Conservation (phyloP, 257 asterid genomes). For the Rubia yunnanensis region DNA sequence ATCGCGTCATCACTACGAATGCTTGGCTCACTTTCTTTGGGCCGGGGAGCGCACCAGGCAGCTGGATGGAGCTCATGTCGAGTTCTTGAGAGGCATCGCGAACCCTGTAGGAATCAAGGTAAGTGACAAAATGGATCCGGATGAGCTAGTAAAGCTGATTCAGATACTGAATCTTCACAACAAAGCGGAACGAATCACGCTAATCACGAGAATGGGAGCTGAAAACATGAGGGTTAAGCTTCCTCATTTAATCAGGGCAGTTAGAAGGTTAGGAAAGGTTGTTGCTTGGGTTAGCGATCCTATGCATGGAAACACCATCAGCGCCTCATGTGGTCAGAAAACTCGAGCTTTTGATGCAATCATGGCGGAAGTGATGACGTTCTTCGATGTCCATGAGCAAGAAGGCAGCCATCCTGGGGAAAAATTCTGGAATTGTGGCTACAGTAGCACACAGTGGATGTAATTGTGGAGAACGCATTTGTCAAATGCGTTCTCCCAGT, state of each 20-base stretch:
- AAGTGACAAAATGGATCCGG: slow-evolving; percentile 76
- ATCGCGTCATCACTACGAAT: slow-evolving; percentile 60
- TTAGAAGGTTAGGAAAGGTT: slow-evolving; percentile 60
- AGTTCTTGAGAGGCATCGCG: slow-evolving; percentile 67
- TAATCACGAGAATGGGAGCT: slow-evolving; percentile 84
- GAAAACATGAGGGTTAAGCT: slow-evolving; percentile 85
- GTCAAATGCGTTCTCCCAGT: no score
- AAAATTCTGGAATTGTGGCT: no score
- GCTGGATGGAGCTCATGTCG: slow-evolving; percentile 73
- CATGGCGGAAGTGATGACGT: slow-evolving; percentile 77
- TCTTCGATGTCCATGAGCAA: slow-evolving; percentile 84
- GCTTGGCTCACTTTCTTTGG: slow-evolving; percentile 75
- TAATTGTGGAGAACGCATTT: no score
- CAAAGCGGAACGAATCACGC: slow-evolving; percentile 69
- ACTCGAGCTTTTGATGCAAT: slow-evolving; percentile 81
- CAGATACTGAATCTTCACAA: slow-evolving; percentile 64
- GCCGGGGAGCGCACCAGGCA: slow-evolving; percentile 76
- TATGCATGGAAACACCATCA: no score
- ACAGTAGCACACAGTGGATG: no score
- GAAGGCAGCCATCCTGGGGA: slow-evolving; percentile 79
- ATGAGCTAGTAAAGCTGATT: slow-evolving; percentile 58
- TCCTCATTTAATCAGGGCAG: slow-evolving; percentile 73
- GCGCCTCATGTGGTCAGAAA: slow-evolving; percentile 80
- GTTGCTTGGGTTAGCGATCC: slow-evolving; percentile 88
- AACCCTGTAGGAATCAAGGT: slow-evolving; percentile 78